Percentiles rank a stretch among this genome's conserved stretches.
These are phyloP conservation scores for Houttuynia cordata DNA, from an alignment of 164 flowering plant species.

Conservation along the genomic window DNA sequence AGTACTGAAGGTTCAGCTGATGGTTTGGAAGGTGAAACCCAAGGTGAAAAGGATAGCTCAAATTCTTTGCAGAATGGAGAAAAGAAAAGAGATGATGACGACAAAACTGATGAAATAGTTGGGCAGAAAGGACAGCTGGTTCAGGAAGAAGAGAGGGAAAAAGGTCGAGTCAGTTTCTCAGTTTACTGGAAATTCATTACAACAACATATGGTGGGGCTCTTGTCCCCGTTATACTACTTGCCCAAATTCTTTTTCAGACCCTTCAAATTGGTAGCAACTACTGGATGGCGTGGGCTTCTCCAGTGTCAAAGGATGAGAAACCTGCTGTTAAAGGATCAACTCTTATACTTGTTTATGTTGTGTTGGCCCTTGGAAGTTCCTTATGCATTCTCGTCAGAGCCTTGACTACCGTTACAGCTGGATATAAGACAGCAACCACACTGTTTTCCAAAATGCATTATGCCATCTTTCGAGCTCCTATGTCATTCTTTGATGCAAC, in stretches of 20 bases:
- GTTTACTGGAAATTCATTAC: conserved; percentile 82
- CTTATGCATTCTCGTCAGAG: conserved; percentile 43
- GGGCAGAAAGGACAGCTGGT: conserved; percentile 56
- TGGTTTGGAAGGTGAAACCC: conserved; percentile 8
- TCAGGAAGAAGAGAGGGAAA: conserved; percentile 94
- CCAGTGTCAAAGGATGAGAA: conserved; percentile 48
- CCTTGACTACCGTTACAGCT: conserved; percentile 41
- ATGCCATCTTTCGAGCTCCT: conserved; percentile 75
- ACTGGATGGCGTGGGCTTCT: conserved; percentile 95
- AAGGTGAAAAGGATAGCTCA: neutral
- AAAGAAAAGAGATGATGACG: conserved; percentile 12
- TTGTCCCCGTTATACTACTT: conserved; percentile 60
- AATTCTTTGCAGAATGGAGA: conserved; percentile 10
- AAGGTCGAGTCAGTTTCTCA: conserved; percentile 61
- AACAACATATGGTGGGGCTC: conserved; percentile 61
- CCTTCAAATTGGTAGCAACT: conserved; percentile 86
- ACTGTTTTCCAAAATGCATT: conserved; percentile 76
- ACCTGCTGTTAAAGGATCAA: conserved; percentile 31
- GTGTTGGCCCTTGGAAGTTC: conserved; percentile 60
- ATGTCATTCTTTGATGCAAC: conserved; percentile 98
- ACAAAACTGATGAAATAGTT: conserved; percentile 25
- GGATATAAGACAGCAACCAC: conserved; percentile 63
- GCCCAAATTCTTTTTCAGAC: conserved; percentile 46
- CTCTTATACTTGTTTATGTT: conserved; percentile 51
- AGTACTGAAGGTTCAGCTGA: conserved; percentile 14